A percentile compares a stretch with the other conserved stretches of the same genome.
phyloP scores from a whole-genome alignment of 305 asterid species.

The Fraxinus greggii region DNA sequence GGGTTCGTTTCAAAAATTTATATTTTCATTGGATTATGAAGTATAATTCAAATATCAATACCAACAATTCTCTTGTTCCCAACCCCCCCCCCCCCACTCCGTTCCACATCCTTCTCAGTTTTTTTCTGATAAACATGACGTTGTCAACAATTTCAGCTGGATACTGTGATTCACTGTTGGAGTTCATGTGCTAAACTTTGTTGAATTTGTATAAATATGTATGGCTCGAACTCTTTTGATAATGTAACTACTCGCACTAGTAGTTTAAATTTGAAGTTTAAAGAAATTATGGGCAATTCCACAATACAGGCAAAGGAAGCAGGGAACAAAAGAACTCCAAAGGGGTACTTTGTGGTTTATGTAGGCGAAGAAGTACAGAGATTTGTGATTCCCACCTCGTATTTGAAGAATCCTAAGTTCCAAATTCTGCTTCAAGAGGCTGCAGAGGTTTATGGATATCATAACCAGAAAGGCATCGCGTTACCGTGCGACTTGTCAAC shows the following conservation, averaged over 20 bases:
- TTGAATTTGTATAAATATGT: neutral
- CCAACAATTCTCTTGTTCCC: neutral
- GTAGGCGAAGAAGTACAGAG: slow-evolving; percentile 46
- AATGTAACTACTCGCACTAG: neutral
- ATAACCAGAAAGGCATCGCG: slow-evolving; percentile 35
- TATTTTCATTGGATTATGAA: neutral
- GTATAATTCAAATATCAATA: neutral
- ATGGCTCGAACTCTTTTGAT: neutral
- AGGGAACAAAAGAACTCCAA: slow-evolving; percentile 33
- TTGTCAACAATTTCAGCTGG: slow-evolving; percentile 26
- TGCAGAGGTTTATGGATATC: slow-evolving; percentile 49
- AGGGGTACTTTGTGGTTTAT: slow-evolving; percentile 59
- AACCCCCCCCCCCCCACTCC: neutral
- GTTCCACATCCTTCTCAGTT: neutral
- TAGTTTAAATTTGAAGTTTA: neutral
- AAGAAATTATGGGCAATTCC: neutral
- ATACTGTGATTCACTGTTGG: neutral
- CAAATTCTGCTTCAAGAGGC: slow-evolving; percentile 44
- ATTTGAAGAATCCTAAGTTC: slow-evolving; percentile 42
- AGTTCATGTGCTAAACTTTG: neutral
- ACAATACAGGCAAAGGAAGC: slow-evolving; percentile 6
- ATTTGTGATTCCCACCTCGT: slow-evolving; percentile 44
- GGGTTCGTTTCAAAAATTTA: neutral
- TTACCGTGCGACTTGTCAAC: slow-evolving; percentile 48
- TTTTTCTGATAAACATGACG: neutral